phyloP scores from a whole-genome alignment of 768 basidiomycete genomes.

The Mycena alexandri region DNA sequence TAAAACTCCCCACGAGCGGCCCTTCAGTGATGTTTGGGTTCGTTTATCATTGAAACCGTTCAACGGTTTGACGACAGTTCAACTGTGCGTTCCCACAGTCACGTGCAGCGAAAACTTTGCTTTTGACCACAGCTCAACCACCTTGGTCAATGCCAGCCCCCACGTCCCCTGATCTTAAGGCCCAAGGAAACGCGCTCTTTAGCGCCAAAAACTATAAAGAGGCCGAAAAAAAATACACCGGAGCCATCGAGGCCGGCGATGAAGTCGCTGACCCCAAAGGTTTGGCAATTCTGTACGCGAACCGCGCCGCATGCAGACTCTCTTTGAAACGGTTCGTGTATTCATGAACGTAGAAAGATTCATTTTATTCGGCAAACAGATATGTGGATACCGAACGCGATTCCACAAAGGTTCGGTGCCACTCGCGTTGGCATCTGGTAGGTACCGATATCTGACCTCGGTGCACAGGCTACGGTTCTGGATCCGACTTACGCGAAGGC shows the following conservation, averaged over 20 bases:
- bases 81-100: no score
- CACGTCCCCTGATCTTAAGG: conserved; percentile 24
- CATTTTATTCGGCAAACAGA: conserved; percentile 3
- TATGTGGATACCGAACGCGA: conserved; percentile 36
- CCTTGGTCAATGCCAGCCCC: no score
- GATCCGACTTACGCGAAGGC: conserved; percentile 42
- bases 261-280: conserved; percentile 16
- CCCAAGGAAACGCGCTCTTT: conserved; percentile 33
- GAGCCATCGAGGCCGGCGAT: conserved; percentile 27
- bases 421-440: background rate
- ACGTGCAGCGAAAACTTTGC: no score
- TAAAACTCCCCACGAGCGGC: no score
- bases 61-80: no score
- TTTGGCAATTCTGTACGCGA: conserved; percentile 31
- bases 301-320: conserved; percentile 33
- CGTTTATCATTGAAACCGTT: no score
- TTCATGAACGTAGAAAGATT: no score
- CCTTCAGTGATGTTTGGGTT: no score
- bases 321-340: conserved; percentile 27
- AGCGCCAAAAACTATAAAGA: conserved; percentile 16
- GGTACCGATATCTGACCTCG: background rate
- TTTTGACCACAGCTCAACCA: no score
- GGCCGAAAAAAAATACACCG: conserved; percentile 31
- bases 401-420: conserved; percentile 33
- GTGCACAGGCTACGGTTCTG: conserved; percentile 39